These are phyloP conservation scores for Fusarium marasasianum DNA, from an alignment of 2,329 filamentous ascomycete genomes.

Conservation along the genomic window DNA sequence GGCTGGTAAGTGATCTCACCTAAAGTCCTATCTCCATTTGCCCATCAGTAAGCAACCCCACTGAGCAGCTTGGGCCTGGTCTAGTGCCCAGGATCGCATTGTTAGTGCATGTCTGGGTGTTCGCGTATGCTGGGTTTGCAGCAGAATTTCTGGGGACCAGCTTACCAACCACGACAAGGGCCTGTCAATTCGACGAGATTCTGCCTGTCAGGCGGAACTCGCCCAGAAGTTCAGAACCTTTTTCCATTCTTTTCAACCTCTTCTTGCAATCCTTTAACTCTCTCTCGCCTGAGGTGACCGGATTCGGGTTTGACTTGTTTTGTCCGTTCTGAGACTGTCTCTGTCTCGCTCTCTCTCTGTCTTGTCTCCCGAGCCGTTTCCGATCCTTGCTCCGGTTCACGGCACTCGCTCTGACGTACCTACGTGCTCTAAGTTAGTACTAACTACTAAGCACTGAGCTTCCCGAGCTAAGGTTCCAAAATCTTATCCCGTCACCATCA, in stretches of 20 bases:
- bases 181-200: conserved; percentile 29
- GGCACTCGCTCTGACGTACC: conserved; percentile 22
- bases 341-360: neutral
- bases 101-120: conserved; percentile 19
- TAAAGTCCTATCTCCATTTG: conserved; percentile 14
- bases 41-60: conserved; percentile 7
- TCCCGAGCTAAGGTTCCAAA: conserved; percentile 19
- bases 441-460: conserved; percentile 9
- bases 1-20: neutral
- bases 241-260: neutral
- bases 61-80: neutral
- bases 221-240: conserved; percentile 8
- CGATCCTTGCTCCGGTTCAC: conserved; percentile 11
- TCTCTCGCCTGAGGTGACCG: conserved; percentile 8
- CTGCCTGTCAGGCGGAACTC: conserved; percentile 33
- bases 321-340: conserved; percentile 5
- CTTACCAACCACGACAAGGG: conserved; percentile 35
- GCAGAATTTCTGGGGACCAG: conserved; percentile 23
- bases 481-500: conserved; percentile 11
- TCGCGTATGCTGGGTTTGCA: conserved; percentile 22
- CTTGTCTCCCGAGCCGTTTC: conserved; percentile 12
- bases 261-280: neutral
- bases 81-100: conserved; percentile 1
- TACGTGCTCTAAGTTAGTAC: neutral
- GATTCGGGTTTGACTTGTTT: conserved; percentile 13